Base-by-base conservation (phyloP, 805 yeast species). In the Vanderwaltozyma tropicalis region DNA sequence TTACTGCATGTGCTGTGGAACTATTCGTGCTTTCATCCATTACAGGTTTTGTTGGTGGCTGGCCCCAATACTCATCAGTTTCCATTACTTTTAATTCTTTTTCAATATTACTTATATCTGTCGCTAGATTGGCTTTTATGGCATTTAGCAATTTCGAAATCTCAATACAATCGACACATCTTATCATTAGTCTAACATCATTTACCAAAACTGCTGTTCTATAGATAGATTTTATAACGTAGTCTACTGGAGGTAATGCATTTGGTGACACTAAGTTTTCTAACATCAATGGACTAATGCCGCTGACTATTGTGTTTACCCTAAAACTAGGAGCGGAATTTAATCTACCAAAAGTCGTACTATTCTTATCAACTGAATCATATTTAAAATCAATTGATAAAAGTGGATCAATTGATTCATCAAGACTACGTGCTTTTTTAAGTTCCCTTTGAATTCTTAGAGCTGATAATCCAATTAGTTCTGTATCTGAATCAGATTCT, bases 181-280 rank as follows among this genome's bases (percentile, higher is more conserved):
- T 49, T 1, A 58, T 45, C 68, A 80, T 68, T 42, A 82, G 53
- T 47, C 78, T 78, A 57, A 76, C 65, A 49, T 82, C 89, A 41
- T 77, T 72, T 0, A 75, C 75, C 28, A 78, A 54, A 0, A 77
- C 72, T 0, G 80, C 78, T 3, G 73, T 62, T 44, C 80, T 84
- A 48, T 72, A 74, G 31, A 81, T 70, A 32, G 77, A 55, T 39
- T 76, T 79, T 21, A 82, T 64, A 4, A 75, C 63, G 31, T 63
- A 59, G 39, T 74, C 78, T 12, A 71, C 66, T 4, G 87, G 78
- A 7, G 74, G 67, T 3, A 74, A 69, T 0, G 81, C 63, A 35
- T 67, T 64, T 2, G 78, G 72, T 0, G 76, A 66, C 0, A 78
- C 74, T 42, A 80, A 54, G 34, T 69, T 71, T 45, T 75, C 83